These are phyloP conservation scores for Diaporthe batatas DNA, from an alignment of 2,329 filamentous ascomycete genomes.

Conservation along the genomic window DNA sequence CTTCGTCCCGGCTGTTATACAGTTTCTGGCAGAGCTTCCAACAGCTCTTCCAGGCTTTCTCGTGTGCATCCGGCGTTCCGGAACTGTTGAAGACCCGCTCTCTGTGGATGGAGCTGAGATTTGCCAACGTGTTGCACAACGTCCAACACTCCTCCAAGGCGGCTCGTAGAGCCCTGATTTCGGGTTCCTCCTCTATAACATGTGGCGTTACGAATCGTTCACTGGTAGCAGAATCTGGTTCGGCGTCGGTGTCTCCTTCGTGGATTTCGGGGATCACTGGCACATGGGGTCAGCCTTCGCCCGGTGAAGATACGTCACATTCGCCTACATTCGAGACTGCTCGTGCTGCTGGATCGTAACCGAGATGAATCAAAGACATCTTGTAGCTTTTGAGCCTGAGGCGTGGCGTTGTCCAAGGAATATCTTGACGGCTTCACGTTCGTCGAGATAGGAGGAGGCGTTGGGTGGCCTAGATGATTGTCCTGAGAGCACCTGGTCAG, in stretches of 20 bases:
- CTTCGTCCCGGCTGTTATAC: constrained; percentile 83
- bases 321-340: constrained; percentile 80
- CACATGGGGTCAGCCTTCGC: constrained; percentile 47
- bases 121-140: constrained; percentile 90
- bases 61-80: constrained; percentile 81
- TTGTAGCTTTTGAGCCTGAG: constrained; percentile 84
- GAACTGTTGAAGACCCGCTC: constrained; percentile 83
- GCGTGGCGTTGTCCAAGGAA: constrained; percentile 79
- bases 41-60: constrained; percentile 92
- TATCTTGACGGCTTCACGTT: constrained; percentile 76
- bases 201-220: constrained; percentile 57
- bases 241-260: constrained; percentile 65
- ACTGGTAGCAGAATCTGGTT: constrained; percentile 68
- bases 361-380: constrained; percentile 74
- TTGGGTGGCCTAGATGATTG: constrained; percentile 60
- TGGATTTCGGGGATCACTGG: constrained; percentile 64
- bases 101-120: constrained; percentile 85
- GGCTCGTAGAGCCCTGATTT: constrained; percentile 77
- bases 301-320: not conserved
- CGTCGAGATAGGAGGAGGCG: constrained; percentile 81
- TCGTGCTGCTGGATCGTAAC: constrained; percentile 75
- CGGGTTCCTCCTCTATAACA: constrained; percentile 60
- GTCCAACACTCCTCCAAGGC: constrained; percentile 94
- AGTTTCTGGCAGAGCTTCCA: constrained; percentile 93
- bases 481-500: constrained; percentile 23